Evolutionary conservation across 768 basidiomycete species (phyloP).

Genomic region (Pleurotus salmoneostramineus): DNA sequence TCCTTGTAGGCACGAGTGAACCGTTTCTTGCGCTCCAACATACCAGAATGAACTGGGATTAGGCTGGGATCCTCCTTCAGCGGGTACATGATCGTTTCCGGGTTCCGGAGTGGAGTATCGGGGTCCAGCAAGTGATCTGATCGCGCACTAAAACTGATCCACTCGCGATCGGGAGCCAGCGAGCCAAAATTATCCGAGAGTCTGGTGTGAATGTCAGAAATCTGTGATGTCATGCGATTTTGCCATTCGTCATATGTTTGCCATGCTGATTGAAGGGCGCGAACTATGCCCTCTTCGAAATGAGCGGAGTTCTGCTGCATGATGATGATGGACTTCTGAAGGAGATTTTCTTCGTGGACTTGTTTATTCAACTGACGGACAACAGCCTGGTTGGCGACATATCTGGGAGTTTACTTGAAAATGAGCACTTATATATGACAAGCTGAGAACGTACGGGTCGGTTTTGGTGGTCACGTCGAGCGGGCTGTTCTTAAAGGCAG

Average conservation of each 20-base stretch:
- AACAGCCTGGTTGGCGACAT: slow-evolving; percentile 69
- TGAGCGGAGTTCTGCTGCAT: slow-evolving; percentile 97
- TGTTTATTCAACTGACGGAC: slow-evolving; percentile 82
- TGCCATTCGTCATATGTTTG: slow-evolving; percentile 95
- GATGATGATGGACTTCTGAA: slow-evolving; percentile 96
- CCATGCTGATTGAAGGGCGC: slow-evolving; percentile 95
- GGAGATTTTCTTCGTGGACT: slow-evolving; percentile 94
- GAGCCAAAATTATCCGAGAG: slow-evolving; percentile 74
- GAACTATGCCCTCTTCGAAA: slow-evolving; percentile 96
- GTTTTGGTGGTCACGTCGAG: slow-evolving; percentile 75
- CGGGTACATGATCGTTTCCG: slow-evolving; percentile 76
- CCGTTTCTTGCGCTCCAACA: slow-evolving; percentile 93
- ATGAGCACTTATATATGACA: too few relatives aligned
- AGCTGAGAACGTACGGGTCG: too few relatives aligned
- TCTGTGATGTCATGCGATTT: slow-evolving; percentile 67
- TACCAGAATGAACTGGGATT: slow-evolving; percentile 80
- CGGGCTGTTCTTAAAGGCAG: slow-evolving; percentile 93
- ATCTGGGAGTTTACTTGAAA: too few relatives aligned
- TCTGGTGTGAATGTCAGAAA: slow-evolving; percentile 70
- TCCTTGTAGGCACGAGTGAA: slow-evolving; percentile 87
- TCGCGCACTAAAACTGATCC: slow-evolving; percentile 92
- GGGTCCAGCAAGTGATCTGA: slow-evolving; percentile 95
- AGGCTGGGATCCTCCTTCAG: slow-evolving; percentile 88
- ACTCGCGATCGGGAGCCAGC: slow-evolving; percentile 85
- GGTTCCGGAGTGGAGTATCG: slow-evolving; percentile 89